A percentile compares a stretch with the other conserved stretches of the same genome.
Conservation (phyloP, 2,329 filamentous ascomycete species). For the Diaporthe humulicola region DNA sequence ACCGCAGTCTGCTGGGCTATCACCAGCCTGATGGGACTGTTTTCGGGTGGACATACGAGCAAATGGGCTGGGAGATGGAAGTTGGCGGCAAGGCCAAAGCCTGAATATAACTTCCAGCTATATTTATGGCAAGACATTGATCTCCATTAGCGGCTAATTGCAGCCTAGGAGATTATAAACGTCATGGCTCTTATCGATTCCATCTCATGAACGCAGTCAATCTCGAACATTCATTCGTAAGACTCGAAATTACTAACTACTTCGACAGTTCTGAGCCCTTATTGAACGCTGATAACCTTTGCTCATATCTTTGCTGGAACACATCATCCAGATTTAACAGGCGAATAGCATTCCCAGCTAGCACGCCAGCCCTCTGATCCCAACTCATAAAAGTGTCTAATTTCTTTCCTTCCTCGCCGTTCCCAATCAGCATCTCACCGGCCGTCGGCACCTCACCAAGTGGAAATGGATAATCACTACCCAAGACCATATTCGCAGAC, state of each 20-base stretch:
- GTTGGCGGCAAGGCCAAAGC: constrained; percentile 23
- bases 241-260: neutral
- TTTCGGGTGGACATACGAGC: constrained; percentile 37
- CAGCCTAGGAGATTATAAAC: neutral
- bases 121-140: too few relatives aligned
- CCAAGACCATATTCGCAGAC: constrained; percentile 48
- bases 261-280: constrained; percentile 28
- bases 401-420: constrained; percentile 39
- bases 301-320: constrained; percentile 45
- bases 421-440: constrained; percentile 49
- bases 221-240: neutral
- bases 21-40: constrained; percentile 26
- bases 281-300: constrained; percentile 43
- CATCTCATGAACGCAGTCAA: neutral
- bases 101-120: neutral
- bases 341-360: constrained; percentile 50
- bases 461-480: constrained; percentile 53
- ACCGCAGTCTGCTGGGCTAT: constrained; percentile 36
- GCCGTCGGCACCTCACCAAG: constrained; percentile 51
- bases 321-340: constrained; percentile 47
- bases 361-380: constrained; percentile 48
- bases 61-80: constrained; percentile 35
- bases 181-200: neutral
- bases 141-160: neutral
- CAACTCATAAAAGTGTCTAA: constrained; percentile 48